phyloP scores from a whole-genome alignment of 495 filamentous ascomycete genomes.

The Bombardia bombarda region DNA sequence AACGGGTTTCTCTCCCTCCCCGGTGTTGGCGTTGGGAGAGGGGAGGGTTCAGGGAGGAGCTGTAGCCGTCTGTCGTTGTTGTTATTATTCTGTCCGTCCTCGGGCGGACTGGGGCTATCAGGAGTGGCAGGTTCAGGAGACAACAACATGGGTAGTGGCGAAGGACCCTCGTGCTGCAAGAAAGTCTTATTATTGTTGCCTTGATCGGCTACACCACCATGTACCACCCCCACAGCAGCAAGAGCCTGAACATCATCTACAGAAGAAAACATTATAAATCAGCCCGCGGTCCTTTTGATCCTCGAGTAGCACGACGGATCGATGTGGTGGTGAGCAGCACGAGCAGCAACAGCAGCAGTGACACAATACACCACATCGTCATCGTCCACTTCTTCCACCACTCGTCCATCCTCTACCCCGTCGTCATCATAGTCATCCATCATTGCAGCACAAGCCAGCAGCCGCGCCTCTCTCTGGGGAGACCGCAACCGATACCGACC shows the following conservation, averaged over 20 bases:
- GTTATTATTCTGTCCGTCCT: neutral
- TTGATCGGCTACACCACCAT: no score
- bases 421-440: no score
- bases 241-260: no score
- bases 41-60: no score
- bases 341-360: no score
- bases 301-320: neutral
- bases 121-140: constrained; percentile 2
- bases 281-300: constrained; percentile 22
- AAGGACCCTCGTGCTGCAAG: neutral
- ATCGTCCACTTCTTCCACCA: constrained; percentile 8
- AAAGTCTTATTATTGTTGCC: constrained; percentile 29
- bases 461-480: neutral
- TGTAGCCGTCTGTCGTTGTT: no score
- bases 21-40: no score
- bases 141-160: constrained; percentile 2
- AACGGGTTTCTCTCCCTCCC: no score
- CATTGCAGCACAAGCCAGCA: no score
- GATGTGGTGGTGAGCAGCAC: no score
- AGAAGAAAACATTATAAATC: constrained; percentile 24
- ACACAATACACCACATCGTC: neutral
- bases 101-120: neutral
- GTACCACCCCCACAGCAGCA: no score
- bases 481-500: constrained; percentile 1
- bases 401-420: no score